Evolutionary conservation across 768 basidiomycete species (phyloP).

Genomic region (Gautieria morchelliformis): DNA sequence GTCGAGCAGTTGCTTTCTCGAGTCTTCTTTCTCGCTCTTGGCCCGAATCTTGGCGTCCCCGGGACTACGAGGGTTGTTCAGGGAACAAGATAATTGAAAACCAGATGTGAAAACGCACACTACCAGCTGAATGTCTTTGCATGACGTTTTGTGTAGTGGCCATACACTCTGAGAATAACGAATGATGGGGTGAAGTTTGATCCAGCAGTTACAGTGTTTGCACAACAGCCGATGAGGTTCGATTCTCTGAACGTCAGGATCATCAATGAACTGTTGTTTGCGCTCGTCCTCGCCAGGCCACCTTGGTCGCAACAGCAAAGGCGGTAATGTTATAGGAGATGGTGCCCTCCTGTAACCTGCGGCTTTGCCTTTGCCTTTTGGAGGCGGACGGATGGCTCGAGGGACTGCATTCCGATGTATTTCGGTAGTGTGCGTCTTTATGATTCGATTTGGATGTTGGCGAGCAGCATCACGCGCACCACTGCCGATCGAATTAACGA

Average conservation of each 20-base stretch:
- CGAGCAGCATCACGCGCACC: background rate
- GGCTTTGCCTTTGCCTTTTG: background rate
- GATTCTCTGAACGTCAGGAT: background rate
- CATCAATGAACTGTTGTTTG: slow-evolving; percentile 5
- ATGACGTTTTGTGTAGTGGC: slow-evolving; percentile 3
- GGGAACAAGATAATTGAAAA: background rate
- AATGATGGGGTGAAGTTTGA: slow-evolving; percentile 3
- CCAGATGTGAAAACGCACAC: background rate
- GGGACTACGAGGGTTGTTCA: background rate
- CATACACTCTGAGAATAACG: slow-evolving; percentile 7
- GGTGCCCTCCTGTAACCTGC: background rate
- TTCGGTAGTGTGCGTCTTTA: background rate
- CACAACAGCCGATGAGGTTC: slow-evolving; percentile 8
- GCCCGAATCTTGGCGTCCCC: slow-evolving; percentile 2
- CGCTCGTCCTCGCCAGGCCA: slow-evolving; percentile 9
- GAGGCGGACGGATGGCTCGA: background rate
- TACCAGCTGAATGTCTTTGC: background rate
- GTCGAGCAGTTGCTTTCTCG: slow-evolving; percentile 27
- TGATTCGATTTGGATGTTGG: background rate
- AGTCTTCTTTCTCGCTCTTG: slow-evolving; percentile 5
- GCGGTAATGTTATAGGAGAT: slow-evolving; percentile 1
- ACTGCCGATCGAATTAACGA: background rate
- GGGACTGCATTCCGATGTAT: background rate
- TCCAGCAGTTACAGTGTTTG: slow-evolving; percentile 6
- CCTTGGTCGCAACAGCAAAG: slow-evolving; percentile 4